phyloP scores from a whole-genome alignment of 495 filamentous ascomycete genomes.

The Chaetomium tenue region DNA sequence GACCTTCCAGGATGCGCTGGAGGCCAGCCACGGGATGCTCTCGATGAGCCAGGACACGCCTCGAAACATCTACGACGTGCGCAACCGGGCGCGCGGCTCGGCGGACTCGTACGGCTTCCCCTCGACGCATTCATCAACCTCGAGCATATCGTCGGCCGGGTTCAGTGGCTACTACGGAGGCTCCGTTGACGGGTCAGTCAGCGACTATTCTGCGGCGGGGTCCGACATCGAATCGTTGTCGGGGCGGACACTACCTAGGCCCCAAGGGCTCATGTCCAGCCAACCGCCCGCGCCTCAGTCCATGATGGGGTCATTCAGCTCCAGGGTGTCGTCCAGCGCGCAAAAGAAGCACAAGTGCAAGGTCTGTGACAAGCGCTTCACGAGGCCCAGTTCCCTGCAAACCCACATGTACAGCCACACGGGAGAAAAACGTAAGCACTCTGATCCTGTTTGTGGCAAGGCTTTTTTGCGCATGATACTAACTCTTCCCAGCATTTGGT shows the following conservation, averaged over 20 bases:
- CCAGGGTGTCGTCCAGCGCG: conserved; percentile 90
- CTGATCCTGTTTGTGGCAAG: neutral
- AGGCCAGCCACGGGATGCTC: conserved; percentile 82
- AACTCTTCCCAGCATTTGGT: conserved; percentile 65
- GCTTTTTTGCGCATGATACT: conserved; percentile 24
- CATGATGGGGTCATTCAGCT: conserved; percentile 99
- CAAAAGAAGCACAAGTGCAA: conserved; percentile 99
- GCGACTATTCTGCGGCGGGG: conserved; percentile 90
- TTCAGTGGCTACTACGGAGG: conserved; percentile 77
- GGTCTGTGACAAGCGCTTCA: conserved; percentile 98
- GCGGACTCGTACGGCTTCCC: conserved; percentile 94
- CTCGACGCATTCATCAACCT: conserved; percentile 83
- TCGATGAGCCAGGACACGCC: conserved; percentile 91
- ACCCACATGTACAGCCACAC: conserved; percentile 99
- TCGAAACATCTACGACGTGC: conserved; percentile 79
- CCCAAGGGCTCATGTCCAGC: conserved; percentile 64
- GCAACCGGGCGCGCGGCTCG: conserved; percentile 58
- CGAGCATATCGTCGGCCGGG: conserved; percentile 83
- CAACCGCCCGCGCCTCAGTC: conserved; percentile 84
- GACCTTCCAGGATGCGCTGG: conserved; percentile 77
- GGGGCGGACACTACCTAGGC: conserved; percentile 80
- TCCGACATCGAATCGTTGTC: conserved; percentile 75
- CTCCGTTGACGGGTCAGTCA: conserved; percentile 85
- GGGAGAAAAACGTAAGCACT: conserved; percentile 91
- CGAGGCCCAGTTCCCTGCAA: conserved; percentile 90